Evolutionary conservation across 2,329 filamentous ascomycete genomes (phyloP).

Genomic region (Aspergillus quadrilineatus): DNA sequence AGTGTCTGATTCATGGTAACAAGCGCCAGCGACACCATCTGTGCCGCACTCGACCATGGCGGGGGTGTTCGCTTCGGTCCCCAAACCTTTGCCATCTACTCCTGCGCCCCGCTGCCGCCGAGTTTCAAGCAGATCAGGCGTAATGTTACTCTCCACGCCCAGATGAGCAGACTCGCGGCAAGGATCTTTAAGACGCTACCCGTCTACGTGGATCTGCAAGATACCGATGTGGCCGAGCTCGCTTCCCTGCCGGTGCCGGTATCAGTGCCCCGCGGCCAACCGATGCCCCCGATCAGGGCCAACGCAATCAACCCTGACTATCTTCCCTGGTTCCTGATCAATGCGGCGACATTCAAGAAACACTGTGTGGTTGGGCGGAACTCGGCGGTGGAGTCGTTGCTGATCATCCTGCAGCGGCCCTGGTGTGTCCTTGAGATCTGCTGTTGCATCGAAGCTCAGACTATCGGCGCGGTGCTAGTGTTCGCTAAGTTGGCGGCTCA

Average conservation of each 20-base stretch:
- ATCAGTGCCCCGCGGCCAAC: neutral
- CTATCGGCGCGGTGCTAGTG: conserved; percentile 5
- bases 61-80: conserved; percentile 12
- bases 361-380: conserved; percentile 19
- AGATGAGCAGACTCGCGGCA: conserved; percentile 1
- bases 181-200: conserved; percentile 10
- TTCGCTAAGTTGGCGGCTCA: conserved; percentile 11
- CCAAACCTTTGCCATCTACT: conserved; percentile 15
- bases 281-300: neutral
- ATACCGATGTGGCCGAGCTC: neutral
- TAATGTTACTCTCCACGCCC: neutral
- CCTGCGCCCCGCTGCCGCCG: conserved; percentile 7
- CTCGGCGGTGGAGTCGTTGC: conserved; percentile 14
- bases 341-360: conserved; percentile 11
- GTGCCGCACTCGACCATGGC: conserved; percentile 12
- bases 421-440: conserved; percentile 24
- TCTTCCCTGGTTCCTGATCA: conserved; percentile 21
- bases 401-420: conserved; percentile 20
- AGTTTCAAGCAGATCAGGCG: neutral
- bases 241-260: conserved; percentile 5
- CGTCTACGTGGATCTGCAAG: conserved; percentile 5
- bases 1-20: neutral
- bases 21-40: conserved; percentile 1
- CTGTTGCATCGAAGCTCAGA: conserved; percentile 17
- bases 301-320: neutral